phyloP scores from a whole-genome alignment of 257 asterid genomes.

The Oldenlandia corymbosa region DNA sequence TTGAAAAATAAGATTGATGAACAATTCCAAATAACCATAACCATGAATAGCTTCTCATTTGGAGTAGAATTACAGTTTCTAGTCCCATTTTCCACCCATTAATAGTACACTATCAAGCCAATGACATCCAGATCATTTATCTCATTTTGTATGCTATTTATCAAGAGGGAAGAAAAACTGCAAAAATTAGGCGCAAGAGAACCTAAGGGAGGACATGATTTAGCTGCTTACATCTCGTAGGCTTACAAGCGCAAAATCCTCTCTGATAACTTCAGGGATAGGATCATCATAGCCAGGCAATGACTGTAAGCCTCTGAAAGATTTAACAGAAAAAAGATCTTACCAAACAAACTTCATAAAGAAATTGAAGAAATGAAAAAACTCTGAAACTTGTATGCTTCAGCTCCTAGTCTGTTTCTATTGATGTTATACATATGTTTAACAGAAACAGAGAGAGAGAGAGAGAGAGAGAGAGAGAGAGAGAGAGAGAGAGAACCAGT shows the following conservation, averaged over 20 bases:
- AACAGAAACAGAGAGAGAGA: no score
- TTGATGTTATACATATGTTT: no score
- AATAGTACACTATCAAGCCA: no score
- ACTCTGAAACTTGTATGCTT: no score
- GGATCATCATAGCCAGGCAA: slow-evolving; percentile 73
- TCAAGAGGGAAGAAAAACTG: not conserved
- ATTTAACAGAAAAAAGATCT: slow-evolving; percentile 10
- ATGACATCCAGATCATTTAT: no score
- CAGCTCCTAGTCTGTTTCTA: no score
- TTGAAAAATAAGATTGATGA: not conserved
- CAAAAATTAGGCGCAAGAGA: no score
- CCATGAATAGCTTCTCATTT: not conserved
- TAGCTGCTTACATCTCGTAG: slow-evolving; percentile 66
- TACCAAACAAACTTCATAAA: not conserved
- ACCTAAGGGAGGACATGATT: slow-evolving; percentile 7
- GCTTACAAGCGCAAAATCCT: slow-evolving; percentile 53
- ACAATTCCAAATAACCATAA: not conserved
- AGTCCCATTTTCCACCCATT: no score
- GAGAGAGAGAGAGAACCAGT: no score
- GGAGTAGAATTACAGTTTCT: no score
- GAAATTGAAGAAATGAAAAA: no score
- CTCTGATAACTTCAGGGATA: slow-evolving; percentile 62
- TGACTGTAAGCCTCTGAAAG: slow-evolving; percentile 62
- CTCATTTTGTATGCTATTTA: not conserved
- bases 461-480: no score